Evolutionary conservation across 148 eudicot species (phyloP).

Genomic region (Cornus florida): DNA sequence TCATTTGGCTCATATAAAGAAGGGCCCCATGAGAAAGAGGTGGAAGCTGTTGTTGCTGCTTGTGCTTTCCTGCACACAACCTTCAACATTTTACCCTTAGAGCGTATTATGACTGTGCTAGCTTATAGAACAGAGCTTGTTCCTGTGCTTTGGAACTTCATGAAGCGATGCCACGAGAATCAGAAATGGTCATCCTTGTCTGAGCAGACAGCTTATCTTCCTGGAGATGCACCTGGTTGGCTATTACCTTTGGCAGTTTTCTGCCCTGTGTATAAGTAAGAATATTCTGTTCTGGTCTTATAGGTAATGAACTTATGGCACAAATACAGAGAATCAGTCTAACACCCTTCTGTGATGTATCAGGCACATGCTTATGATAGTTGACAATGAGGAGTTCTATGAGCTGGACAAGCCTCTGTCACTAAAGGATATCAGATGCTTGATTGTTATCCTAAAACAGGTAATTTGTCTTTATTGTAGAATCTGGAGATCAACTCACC

Average conservation of each 20-base stretch:
- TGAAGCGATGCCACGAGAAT: constrained; percentile 84
- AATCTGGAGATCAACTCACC: background rate
- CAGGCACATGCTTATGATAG: constrained; percentile 98
- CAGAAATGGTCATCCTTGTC: constrained; percentile 78
- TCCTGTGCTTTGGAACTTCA: constrained; percentile 84
- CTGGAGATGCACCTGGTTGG: constrained; percentile 89
- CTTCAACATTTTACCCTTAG: constrained; percentile 80
- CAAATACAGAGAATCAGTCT: constrained; percentile 4
- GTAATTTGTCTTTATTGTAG: constrained; percentile 30
- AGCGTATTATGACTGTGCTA: constrained; percentile 78
- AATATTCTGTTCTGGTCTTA: background rate
- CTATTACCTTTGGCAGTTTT: constrained; percentile 89
- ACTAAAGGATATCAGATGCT: constrained; percentile 72
- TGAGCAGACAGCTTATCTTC: constrained; percentile 57
- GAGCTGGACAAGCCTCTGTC: constrained; percentile 92
- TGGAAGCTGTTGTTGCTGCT: constrained; percentile 72
- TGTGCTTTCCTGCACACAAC: constrained; percentile 90
- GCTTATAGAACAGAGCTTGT: constrained; percentile 91
- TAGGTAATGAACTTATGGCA: background rate
- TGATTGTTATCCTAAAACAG: constrained; percentile 90
- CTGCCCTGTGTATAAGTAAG: constrained; percentile 97
- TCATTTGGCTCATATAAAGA: constrained; percentile 41
- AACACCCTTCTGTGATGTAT: constrained; percentile 16
- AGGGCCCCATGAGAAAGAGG: constrained; percentile 52
- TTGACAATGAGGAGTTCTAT: constrained; percentile 97